Conservation (phyloP, 305 asterid genomes). For the Fraxinus paxiana region DNA sequence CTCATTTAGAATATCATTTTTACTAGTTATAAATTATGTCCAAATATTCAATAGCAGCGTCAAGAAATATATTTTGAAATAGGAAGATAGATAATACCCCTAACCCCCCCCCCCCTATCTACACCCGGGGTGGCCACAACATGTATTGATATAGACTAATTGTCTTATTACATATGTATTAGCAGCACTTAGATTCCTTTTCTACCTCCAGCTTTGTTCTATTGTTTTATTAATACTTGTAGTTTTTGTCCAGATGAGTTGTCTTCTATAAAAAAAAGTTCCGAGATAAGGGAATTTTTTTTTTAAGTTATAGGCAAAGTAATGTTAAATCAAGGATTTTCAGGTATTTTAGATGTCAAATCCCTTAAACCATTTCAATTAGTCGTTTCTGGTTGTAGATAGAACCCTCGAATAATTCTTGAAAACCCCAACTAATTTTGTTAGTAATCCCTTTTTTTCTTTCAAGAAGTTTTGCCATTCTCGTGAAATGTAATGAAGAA, state of each 20-base stretch:
- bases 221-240: slow-evolving; percentile 17
- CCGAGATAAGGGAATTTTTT: neutral
- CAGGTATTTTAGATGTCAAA: slow-evolving; percentile 11
- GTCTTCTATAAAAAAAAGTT: slow-evolving; percentile 11
- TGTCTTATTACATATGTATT: slow-evolving; percentile 9
- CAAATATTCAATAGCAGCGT: neutral
- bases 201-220: slow-evolving; percentile 29
- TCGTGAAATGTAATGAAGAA: neutral
- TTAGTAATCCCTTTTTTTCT: neutral
- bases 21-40: neutral
- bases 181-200: slow-evolving; percentile 31
- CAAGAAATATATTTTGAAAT: neutral
- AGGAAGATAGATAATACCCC: neutral
- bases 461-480: neutral
- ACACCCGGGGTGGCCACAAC: neutral
- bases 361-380: neutral
- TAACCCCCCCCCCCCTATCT: neutral
- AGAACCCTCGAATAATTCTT: neutral
- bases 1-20: neutral
- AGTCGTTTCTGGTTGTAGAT: neutral
- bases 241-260: slow-evolving; percentile 23
- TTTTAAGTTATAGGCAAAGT: neutral
- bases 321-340: neutral
- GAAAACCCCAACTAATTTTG: neutral
- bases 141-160: neutral